These are phyloP conservation scores for Staphylotrichum tortipilum DNA, from an alignment of 495 filamentous ascomycete genomes.

Conservation along the genomic window DNA sequence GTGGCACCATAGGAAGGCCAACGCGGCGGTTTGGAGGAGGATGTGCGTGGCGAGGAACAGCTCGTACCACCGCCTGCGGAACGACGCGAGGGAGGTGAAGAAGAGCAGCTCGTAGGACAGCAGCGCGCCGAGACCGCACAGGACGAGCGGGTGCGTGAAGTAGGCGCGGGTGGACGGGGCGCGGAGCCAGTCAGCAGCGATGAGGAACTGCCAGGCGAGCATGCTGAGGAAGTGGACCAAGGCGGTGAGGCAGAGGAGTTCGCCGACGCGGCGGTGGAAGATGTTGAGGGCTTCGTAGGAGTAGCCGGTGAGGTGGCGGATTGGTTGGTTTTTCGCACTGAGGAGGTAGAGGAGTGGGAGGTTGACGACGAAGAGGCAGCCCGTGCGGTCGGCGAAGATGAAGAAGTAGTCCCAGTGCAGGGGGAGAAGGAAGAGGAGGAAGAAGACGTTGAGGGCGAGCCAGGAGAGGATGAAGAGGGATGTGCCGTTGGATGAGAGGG, in stretches of 20 bases:
- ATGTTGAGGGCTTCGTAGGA: conserved; percentile 59
- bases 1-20: conserved; percentile 50
- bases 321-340: conserved; percentile 54
- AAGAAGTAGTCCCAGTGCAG: conserved; percentile 39
- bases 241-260: conserved; percentile 27
- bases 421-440: conserved; percentile 41
- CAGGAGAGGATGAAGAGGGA: conserved; percentile 42
- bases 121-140: conserved; percentile 30
- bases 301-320: conserved; percentile 49
- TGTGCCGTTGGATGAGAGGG: conserved; percentile 44
- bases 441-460: conserved; percentile 48
- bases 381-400: conserved; percentile 47
- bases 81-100: conserved; percentile 26
- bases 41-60: conserved; percentile 35
- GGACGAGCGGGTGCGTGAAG: conserved; percentile 27
- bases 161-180: conserved; percentile 12
- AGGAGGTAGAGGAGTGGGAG: conserved; percentile 54
- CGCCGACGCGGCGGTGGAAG: conserved; percentile 38
- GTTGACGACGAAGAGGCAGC: conserved; percentile 46
- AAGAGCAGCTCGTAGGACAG: conserved; percentile 54
- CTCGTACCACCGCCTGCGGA: conserved; percentile 25
- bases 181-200: conserved; percentile 19
- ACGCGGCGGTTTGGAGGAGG: conserved; percentile 41
- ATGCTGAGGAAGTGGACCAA: conserved; percentile 31
- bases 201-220: conserved; percentile 34